These are phyloP conservation scores for Solanum sitiens DNA, from an alignment of 257 asterid genomes.

Conservation along the genomic window DNA sequence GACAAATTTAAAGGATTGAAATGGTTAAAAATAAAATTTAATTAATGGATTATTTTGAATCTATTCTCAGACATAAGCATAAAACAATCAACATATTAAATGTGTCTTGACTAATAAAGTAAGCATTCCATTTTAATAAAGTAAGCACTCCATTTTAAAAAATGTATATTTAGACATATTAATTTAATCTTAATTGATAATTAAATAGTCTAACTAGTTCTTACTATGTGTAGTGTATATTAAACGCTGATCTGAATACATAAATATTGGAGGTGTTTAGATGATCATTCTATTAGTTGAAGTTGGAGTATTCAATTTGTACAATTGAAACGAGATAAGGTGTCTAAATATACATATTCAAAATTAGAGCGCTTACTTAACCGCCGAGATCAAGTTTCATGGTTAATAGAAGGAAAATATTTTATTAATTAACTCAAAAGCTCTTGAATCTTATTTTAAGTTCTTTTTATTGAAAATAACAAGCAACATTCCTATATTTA, in stretches of 20 bases:
- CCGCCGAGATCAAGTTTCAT: not conserved
- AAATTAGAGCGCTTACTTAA: not conserved
- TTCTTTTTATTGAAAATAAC: not conserved
- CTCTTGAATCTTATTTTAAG: no score
- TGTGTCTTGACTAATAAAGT: not conserved
- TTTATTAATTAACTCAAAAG: no score
- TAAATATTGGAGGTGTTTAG: no score
- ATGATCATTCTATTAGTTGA: no score
- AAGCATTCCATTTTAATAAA: no score
- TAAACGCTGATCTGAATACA: not conserved
- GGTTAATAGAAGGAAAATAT: no score
- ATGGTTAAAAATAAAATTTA: no score
- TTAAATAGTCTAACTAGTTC: no score
- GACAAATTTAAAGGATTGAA: not conserved
- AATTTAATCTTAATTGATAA: not conserved
- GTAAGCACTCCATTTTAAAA: no score
- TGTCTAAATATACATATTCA: not conserved
- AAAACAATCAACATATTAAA: not conserved
- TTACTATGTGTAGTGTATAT: not conserved
- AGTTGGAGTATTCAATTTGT: accelerated
- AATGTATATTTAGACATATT: no score
- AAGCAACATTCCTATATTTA: not conserved
- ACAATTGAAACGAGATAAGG: not conserved
- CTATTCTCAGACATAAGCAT: not conserved
- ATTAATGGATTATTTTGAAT: no score